phyloP scores from a whole-genome alignment of 345 rosid species.

The Nasturtium officinale region DNA sequence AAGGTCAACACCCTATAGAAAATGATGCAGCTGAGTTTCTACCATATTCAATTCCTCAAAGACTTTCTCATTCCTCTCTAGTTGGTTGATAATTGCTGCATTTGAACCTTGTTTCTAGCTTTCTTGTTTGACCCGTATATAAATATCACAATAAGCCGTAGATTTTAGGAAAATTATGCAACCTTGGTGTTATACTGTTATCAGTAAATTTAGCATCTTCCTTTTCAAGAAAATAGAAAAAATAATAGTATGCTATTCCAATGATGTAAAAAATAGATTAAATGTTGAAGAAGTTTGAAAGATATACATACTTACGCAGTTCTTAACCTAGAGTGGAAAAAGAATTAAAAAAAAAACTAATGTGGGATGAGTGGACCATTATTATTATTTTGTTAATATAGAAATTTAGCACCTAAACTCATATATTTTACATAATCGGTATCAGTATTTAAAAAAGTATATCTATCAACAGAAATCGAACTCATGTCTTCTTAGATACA shows the following conservation, averaged over 20 bases:
- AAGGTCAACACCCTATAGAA: slow-evolving; percentile 33
- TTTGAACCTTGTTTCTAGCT: neutral
- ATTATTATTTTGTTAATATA: too few relatives aligned
- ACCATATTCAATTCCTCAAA: slow-evolving; percentile 28
- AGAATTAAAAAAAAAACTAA: too few relatives aligned
- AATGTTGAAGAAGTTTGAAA: too few relatives aligned
- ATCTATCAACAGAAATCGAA: neutral
- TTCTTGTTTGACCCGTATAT: slow-evolving; percentile 23
- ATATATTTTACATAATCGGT: too few relatives aligned
- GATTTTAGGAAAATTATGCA: neutral
- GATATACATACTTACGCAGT: too few relatives aligned
- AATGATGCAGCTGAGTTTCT: slow-evolving; percentile 29
- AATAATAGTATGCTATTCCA: neutral
- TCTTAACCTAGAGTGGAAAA: too few relatives aligned
- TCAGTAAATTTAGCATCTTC: neutral
- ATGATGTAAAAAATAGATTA: too few relatives aligned
- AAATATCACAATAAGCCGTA: neutral
- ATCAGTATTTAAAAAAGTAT: too few relatives aligned
- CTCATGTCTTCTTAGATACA: too few relatives aligned
- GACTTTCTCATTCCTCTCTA: slow-evolving; percentile 35
- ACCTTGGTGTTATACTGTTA: neutral
- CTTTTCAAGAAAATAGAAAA: neutral
- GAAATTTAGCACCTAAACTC: neutral
- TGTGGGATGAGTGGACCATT: neutral
- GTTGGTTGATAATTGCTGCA: slow-evolving; percentile 27